phyloP scores from a whole-genome alignment of 148 eudicot species.

The Vaccinium vitisidaea region DNA sequence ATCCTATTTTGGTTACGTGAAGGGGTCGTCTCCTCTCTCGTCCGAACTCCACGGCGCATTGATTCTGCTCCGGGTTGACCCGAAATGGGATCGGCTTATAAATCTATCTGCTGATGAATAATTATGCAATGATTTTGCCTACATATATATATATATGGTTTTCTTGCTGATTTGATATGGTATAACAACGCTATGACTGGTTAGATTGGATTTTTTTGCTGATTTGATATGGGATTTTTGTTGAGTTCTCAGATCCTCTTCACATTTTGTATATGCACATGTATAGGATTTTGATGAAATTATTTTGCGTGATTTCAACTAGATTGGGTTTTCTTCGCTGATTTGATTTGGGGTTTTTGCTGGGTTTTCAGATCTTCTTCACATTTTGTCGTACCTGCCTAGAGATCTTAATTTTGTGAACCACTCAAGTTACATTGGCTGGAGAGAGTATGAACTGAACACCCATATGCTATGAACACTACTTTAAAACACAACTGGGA shows the following conservation, averaged over 20 bases:
- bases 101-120: slow-evolving; percentile 56
- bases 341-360: slow-evolving; percentile 8
- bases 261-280: not conserved
- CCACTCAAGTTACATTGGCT: slow-evolving; percentile 90
- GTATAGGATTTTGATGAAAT: not conserved
- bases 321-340: not conserved
- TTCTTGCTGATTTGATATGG: not conserved
- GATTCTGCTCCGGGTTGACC: slow-evolving; percentile 45
- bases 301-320: not conserved
- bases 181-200: no score
- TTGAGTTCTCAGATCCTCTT: not conserved
- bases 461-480: no score
- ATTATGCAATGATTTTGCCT: slow-evolving; percentile 18
- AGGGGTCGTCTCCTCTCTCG: slow-evolving; percentile 54
- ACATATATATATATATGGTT: not conserved
- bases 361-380: slow-evolving; percentile 75
- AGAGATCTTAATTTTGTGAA: slow-evolving; percentile 85
- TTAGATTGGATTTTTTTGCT: not conserved
- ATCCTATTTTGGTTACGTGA: slow-evolving; percentile 44
- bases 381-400: slow-evolving; percentile 80
- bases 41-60: slow-evolving; percentile 64
- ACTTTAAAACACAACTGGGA: no score
- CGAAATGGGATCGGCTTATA: slow-evolving; percentile 76
- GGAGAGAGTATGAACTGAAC: slow-evolving; percentile 69
- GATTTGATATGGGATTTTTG: not conserved